Evolutionary conservation across 352 stramenopile genomes (phyloP), one percentile per base, ranked within the genome.

Genomic region (Plasmopara muralis): DNA sequence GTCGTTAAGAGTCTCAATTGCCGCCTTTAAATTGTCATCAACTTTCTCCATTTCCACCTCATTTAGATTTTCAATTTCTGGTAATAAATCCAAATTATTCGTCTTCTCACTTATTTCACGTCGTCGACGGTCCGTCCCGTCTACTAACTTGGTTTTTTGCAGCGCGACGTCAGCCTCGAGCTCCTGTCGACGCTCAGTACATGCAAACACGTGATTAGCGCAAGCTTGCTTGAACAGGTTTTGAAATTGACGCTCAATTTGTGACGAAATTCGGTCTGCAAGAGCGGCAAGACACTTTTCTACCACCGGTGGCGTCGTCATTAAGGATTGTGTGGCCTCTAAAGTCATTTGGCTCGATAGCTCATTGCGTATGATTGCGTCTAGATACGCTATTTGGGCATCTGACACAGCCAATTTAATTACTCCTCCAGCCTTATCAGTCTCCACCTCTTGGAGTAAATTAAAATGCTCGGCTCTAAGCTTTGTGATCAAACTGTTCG

Each of bases 81-180:
- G 15, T 30, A 44, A 8, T 9, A 41, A 58, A 5, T 35, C 33
- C 15, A 37, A 35, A 20, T 37, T 18, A 47, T 10, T 47, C 15
- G 2, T 15, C 9, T 29, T 45, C 42, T 15, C 16, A 5, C 20
- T 20, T 15, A 6, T 57, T 38, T 61, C 51, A n/a, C 7, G 56
- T n/a, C 48, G 37, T 37, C 51, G 51, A 41, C 50, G 59, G 38
- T 47, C 47, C 28, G 66, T 46, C 46, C 52, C 68, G 5, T 68
- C 60, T 20, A 33, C 39, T 10, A 76, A 53, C 9, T 49, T 50
- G 9, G 46, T 43, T 54, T 53, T 68, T 18, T 34, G 51, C 33
- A 55, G 42, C 20, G 53, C 47, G 25, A 56, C 48, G 39, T 77
- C 68, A 18, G 61, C 52, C 30, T 77, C 44, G 2, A 76, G 47